A percentile compares a stretch with the other conserved stretches of the same genome.
phyloP scores from a whole-genome alignment of 1,284 basidiomycete genomes.

The Ceratorhiza oryzae-sativae region DNA sequence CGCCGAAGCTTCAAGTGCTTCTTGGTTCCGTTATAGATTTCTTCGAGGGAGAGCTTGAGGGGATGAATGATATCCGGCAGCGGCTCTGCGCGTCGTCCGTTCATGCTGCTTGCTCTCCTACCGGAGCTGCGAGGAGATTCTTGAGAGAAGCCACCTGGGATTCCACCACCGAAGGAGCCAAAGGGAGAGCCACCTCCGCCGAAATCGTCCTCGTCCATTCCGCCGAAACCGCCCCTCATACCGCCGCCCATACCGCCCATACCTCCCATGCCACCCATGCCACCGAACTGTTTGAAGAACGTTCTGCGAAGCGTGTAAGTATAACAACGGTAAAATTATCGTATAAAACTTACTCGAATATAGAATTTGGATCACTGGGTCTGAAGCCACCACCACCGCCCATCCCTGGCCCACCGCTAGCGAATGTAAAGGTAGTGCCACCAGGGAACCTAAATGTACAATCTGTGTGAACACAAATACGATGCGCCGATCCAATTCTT shows the following conservation, averaged over 20 bases:
- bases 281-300: constrained; percentile 62
- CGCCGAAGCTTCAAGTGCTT: constrained; percentile 92
- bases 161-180: constrained; percentile 57
- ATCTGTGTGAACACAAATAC: not conserved
- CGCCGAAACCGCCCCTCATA: constrained; percentile 49
- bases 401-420: constrained; percentile 55
- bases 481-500: constrained; percentile 52
- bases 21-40: constrained; percentile 87
- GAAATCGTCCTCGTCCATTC: constrained; percentile 61
- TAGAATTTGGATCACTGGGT: constrained; percentile 85
- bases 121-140: constrained; percentile 46
- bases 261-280: constrained; percentile 54
- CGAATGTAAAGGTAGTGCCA: constrained; percentile 66
- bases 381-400: constrained; percentile 63
- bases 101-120: constrained; percentile 28
- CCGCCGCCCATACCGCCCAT: constrained; percentile 56
- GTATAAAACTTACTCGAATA: constrained; percentile 79
- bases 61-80: constrained; percentile 79
- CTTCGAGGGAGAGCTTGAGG: constrained; percentile 86
- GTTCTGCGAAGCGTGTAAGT: constrained; percentile 58
- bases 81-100: constrained; percentile 36
- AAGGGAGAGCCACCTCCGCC: constrained; percentile 50
- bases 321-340: constrained; percentile 3
- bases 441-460: constrained; percentile 58
- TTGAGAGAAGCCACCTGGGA: constrained; percentile 58